Evolutionary conservation across 1,284 basidiomycete genomes (phyloP), one percentile per base, ranked within the genome.

Genomic region (Abortiporus biennis): DNA sequence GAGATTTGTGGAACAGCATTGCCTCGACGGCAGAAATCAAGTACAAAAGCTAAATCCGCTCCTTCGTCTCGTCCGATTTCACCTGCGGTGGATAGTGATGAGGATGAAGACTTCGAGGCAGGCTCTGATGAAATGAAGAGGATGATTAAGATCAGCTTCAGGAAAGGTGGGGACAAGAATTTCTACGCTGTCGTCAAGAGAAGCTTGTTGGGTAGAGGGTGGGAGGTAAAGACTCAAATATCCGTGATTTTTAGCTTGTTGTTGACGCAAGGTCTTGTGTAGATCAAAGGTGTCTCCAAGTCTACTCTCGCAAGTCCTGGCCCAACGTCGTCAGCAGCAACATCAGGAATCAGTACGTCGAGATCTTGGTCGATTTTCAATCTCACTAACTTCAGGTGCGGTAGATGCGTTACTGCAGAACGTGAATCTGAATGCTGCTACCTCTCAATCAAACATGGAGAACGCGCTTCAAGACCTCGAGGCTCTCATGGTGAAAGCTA

Each of bases 401-500:
- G 33, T 13, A 9, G 12, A 37, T 20, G 13, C 16, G 21, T 89
- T 96, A 45, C 63, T 95, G 42, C 76, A 76, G 45, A 76, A 70
- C 1, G 85, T 90, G 40, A 80, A 83, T 59, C 71, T 74, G 16
- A 78, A 78, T n/a, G 78, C 80, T 3, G 74, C 80, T 48, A 71
- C 72, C 9, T 71, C 80, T 12, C 73, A 81, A 39, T 76, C 74
- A 5, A 73, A 82, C 49, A 81, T 98, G 71, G 74, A 77, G 36
- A 78, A 82, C 51, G 89, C 93, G 0, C 74, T 99, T 38, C 74
- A 80, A 52, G 95, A 98, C 57, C 74, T 99, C 19, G 92, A 98
- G 57, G 85, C 88, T 1, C 70, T 99, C 32, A 94, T 91, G 87
- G 71, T 85, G 39, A 90, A 93, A 59, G 93, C 94, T 0, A 86